Evolutionary conservation across 1,284 basidiomycete species (phyloP), one percentile per base, ranked within the genome.

Genomic region (Pholiota adiposa): DNA sequence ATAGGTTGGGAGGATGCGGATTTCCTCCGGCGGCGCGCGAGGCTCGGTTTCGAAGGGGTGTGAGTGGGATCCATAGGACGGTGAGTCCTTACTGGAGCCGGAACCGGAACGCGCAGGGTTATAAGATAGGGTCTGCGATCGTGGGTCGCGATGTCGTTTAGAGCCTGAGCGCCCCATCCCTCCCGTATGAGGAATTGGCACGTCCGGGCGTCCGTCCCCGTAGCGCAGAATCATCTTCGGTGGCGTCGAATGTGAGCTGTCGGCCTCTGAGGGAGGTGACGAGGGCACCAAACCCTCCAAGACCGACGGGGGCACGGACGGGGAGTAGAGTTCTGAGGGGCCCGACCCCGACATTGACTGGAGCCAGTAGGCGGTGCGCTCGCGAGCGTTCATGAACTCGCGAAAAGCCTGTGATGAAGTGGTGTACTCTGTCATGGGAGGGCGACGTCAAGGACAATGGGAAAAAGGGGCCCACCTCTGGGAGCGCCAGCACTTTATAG

Each of bases 221-320:
- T 85, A 90, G 59, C 82, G 82, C 63, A 91, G 73, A 61, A 89
- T 74, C 86, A 91, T 89, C 65, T 82, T 85, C 4, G 89, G 89
- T 2, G 89, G 89, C 6, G 85, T 63, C 0, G 88, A 90, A 67
- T 81, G 79, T n/a, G 80, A 77, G 71, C 87, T 90, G 65, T 79
- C 85, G 0, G 78, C 81, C 61, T 89, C 88, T 19, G 87, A 89
- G 34, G 75, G 73, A 4, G 80, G 76, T 23, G 82, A 78, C 34
- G 77, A 78, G 19, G 78, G 79, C 12, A 79, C 75, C 75, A 65
- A 78, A 23, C 80, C 76, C 50, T 83, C 81, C 14, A 83, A 68
- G 50, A 79, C 75, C 21, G 85, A 82, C 2, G 87, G 87, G 2
- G 87, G 81, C 21, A 75, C 73, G 46, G 86, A 87, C 18, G 88